These are phyloP conservation scores for Raphanus raphanistrum DNA, from an alignment of 345 rosid species.

Conservation along the genomic window DNA sequence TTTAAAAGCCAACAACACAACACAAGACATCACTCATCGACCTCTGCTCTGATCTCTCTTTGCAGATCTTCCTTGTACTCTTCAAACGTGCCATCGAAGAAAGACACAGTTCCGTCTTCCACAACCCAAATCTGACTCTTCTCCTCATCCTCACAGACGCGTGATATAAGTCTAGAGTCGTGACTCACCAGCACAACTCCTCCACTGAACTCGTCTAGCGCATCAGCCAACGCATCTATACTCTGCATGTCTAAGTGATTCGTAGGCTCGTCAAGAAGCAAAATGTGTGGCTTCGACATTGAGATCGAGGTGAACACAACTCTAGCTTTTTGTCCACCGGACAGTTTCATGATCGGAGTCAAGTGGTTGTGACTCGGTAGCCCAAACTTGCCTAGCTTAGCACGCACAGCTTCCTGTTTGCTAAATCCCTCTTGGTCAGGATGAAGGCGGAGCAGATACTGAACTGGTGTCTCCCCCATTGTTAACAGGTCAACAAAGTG, in stretches of 20 bases:
- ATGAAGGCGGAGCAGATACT: conserved; percentile 90
- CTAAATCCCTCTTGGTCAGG: conserved; percentile 96
- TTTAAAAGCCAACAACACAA: conserved; percentile 25
- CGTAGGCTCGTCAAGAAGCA: conserved; percentile 89
- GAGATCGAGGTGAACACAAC: conserved; percentile 94
- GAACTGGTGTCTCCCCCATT: conserved; percentile 92
- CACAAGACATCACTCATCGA: conserved; percentile 54
- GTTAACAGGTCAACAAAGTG: conserved; percentile 90
- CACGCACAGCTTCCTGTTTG: conserved; percentile 95
- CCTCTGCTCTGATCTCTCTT: conserved; percentile 72
- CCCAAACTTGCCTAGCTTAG: conserved; percentile 93
- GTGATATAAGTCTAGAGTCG: conserved; percentile 85
- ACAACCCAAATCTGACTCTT: conserved; percentile 90
- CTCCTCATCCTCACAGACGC: conserved; percentile 88
- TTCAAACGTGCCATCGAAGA: conserved; percentile 66
- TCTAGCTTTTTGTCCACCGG: conserved; percentile 92
- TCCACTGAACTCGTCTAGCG: conserved; percentile 83
- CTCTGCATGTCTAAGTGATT: conserved; percentile 98
- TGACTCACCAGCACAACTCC: conserved; percentile 95
- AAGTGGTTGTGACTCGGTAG: conserved; percentile 90
- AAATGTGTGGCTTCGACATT: conserved; percentile 89
- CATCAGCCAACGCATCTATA: conserved; percentile 91
- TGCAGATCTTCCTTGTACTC: conserved; percentile 87
- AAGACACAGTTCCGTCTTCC: conserved; percentile 69
- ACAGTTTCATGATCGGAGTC: conserved; percentile 79